Evolutionary conservation across 805 yeast species (phyloP), one percentile per base, ranked within the genome.

Genomic region (Candida rishiriensis): DNA sequence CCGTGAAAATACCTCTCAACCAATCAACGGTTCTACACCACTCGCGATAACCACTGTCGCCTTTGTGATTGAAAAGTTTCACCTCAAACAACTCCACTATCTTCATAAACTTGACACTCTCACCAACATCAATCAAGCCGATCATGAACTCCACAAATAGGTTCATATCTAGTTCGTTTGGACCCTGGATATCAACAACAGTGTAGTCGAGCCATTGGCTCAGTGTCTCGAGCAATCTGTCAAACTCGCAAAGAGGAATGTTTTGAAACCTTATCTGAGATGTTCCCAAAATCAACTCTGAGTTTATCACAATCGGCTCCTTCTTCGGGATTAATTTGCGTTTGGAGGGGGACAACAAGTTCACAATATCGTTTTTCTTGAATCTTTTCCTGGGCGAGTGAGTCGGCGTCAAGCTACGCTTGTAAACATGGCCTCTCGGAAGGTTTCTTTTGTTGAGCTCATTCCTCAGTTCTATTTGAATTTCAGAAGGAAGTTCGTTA

Each of bases 401-500:
- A 13, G 48, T 21, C 4, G 26, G 26, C 7, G 26, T 21, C 26
- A 21, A 21, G 14, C 14, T 30, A 5, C 33, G 33, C 14, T n/a
- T 30, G 13, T 12, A 30, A 30, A 6, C 9, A 4, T 30, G 44
- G 13, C 44, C 44, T 11, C 49, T 45, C 7, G 50, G 36, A n/a
- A 59, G 21, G 10, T 52, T 52, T 31, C 85, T 59, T 36, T 78
- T 64, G 8, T 66, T 52, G 29, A 83, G 56, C 48, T 84, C 88
- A 3, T 60, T 58, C 47, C 65, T 69, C 1, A 89, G 56, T 53
- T 89, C 97, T 1, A 63, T 51, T 51, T 79, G 79, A 4, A 89
- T 78, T 18, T 81, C 84, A 2, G 61, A 53, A 0, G 97, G 97
- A 9, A 89, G 63, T 38, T 72, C 76, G 11, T 73, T 68, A 54